Base-by-base conservation (phyloP, 495 filamentous ascomycete genomes). In the Usnea hakonensis region DNA sequence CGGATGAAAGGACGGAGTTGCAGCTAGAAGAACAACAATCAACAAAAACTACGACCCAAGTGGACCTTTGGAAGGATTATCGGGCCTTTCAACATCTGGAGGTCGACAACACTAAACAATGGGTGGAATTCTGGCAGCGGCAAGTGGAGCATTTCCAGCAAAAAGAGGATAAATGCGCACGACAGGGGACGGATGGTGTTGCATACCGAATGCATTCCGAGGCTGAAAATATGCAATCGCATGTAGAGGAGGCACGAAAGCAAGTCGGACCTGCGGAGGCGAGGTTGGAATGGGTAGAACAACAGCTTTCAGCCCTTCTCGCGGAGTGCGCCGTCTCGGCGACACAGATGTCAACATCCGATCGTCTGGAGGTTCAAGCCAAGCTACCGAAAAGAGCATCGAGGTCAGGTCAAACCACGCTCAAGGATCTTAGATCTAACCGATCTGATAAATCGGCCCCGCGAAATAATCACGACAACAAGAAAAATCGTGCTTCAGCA, bases 171-270 rank as follows among this genome's bases (percentile, higher is more conserved):
- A n/a, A n/a, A n/a, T n/a, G n/a, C n/a, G n/a, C n/a, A n/a, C n/a
- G n/a, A n/a, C n/a, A n/a, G n/a, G n/a, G n/a, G n/a, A n/a, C n/a
- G n/a, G n/a, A n/a, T n/a, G n/a, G n/a, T n/a, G n/a, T n/a, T n/a
- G n/a, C n/a, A n/a, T n/a, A n/a, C n/a, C n/a, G n/a, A n/a, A n/a
- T n/a, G n/a, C 53, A 58, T 56, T 54, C 36, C 43, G 16, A n/a
- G 7, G 57, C 13, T 19, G 57, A 59, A 9, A 38, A 4, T 1
- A 59, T 59, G 57, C 2, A 59, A 44, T 30, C 21, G 28, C 14
- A 59, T 59, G 14, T 44, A 59, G 57, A 59, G 57, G 38, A 59
- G 19, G 43, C 57, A 44, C 43, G 57, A 44, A 59, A 59, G 57
- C 37, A 59, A 59, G 57, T 59, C 43, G 17, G 33, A 23, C 38